Conservation (phyloP, 1,284 basidiomycete genomes). For the Fomitopsis pinicola region DNA sequence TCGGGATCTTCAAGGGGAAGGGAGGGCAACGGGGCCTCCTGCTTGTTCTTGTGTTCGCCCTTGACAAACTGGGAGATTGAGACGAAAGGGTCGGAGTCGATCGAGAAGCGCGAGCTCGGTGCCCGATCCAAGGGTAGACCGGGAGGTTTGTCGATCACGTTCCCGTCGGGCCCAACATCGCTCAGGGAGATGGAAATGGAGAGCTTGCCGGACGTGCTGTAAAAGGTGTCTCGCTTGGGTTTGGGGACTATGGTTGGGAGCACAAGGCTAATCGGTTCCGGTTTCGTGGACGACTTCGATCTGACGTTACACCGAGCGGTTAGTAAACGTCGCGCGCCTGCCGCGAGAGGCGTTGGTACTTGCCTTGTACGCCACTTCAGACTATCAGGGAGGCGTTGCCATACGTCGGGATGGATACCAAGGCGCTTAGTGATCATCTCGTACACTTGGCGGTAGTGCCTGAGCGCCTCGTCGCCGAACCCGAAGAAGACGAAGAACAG, state of each 20-base stretch:
- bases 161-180: constrained; percentile 9
- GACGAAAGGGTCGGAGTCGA: constrained; percentile 17
- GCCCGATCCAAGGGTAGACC: constrained; percentile 15
- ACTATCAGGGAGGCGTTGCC: constrained; percentile 12
- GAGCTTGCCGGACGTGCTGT: constrained; percentile 8
- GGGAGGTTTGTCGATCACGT: constrained; percentile 16
- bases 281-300: not conserved
- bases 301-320: not conserved
- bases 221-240: not conserved
- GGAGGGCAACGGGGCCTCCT: constrained; percentile 3
- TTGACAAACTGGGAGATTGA: constrained; percentile 5
- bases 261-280: constrained; percentile 16
- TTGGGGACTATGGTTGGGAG: constrained; percentile 28
- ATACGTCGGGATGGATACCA: constrained; percentile 4
- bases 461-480: constrained; percentile 61
- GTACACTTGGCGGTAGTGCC: constrained; percentile 46
- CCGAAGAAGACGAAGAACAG: constrained; percentile 69
- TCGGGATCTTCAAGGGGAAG: constrained; percentile 8
- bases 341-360: constrained; percentile 15
- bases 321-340: not conserved
- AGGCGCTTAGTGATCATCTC: constrained; percentile 39
- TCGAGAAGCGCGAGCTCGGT: not conserved
- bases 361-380: constrained; percentile 33
- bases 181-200: constrained; percentile 26
- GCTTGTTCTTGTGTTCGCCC: not conserved